Percentiles rank a stretch among this genome's conserved stretches.
Conservation (phyloP, 495 filamentous ascomycete genomes). For the Acidomyces sp. region DNA sequence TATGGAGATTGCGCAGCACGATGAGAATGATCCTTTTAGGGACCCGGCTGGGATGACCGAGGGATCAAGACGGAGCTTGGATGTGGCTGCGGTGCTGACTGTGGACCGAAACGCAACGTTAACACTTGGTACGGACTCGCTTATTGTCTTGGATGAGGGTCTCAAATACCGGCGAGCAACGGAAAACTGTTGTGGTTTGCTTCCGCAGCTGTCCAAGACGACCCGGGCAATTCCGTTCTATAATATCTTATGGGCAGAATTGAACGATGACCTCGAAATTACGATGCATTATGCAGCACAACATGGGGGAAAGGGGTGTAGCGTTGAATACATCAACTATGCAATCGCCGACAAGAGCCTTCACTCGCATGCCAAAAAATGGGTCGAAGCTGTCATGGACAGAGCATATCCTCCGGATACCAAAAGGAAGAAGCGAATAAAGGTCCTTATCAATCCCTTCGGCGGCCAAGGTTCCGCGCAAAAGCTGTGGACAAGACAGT, state of each 20-base stretch:
- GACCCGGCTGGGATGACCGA: constrained; percentile 28
- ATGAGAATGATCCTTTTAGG: constrained; percentile 29
- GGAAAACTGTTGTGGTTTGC: constrained; percentile 35
- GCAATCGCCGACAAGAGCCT: constrained; percentile 37
- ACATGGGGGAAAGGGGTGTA: constrained; percentile 42
- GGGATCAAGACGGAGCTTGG: constrained; percentile 23
- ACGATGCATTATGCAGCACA: constrained; percentile 61
- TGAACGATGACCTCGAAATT: constrained; percentile 45
- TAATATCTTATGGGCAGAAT: constrained; percentile 73
- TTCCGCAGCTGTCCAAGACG: constrained; percentile 25
- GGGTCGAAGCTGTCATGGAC: constrained; percentile 50
- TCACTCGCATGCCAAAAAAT: constrained; percentile 35
- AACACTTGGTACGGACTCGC: constrained; percentile 49
- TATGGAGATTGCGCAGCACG: neutral
- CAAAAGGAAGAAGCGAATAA: constrained; percentile 58
- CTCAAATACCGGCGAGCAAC: constrained; percentile 28
- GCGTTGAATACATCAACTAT: constrained; percentile 47
- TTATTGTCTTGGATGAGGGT: constrained; percentile 46
- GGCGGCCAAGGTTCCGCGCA: constrained; percentile 70
- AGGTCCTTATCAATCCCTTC: constrained; percentile 82
- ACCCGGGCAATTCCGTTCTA: constrained; percentile 54
- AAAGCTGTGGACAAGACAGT: constrained; percentile 59
- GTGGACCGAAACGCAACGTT: constrained; percentile 48
- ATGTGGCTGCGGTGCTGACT: constrained; percentile 32
- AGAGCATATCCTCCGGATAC: constrained; percentile 56